Evolutionary conservation across 495 filamentous ascomycete genomes (phyloP).

Genomic region (Melanomma pulvis-pyrius): DNA sequence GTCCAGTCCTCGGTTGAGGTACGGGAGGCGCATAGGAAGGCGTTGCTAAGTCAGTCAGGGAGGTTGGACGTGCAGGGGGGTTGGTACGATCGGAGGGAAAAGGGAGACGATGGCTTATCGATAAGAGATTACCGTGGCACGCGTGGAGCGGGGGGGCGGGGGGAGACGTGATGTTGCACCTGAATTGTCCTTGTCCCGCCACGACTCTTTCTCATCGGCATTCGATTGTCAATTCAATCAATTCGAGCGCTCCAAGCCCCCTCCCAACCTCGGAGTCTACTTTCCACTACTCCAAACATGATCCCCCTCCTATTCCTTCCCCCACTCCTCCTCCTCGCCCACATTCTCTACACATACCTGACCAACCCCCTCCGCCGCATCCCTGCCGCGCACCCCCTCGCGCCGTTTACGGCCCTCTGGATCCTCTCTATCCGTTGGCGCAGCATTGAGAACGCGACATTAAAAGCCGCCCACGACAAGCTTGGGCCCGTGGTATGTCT

Average conservation of each 20-base stretch:
- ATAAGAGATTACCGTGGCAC: neutral
- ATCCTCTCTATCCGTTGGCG: conserved; percentile 32
- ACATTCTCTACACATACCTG: conserved; percentile 16
- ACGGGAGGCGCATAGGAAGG: no score
- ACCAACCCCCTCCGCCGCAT: conserved; percentile 23
- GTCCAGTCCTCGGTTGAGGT: no score
- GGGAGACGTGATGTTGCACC: no score
- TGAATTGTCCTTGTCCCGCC: no score
- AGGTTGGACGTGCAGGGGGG: no score
- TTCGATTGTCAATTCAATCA: neutral
- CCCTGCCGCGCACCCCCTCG: conserved; percentile 33
- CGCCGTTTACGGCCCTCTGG: conserved; percentile 33
- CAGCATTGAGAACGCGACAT: conserved; percentile 28
- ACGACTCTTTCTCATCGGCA: no score
- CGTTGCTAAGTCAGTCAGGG: no score
- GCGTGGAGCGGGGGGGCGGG: no score
- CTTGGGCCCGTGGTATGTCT: conserved; percentile 37
- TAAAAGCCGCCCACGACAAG: conserved; percentile 33
- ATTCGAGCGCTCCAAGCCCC: neutral
- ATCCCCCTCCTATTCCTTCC: conserved; percentile 3
- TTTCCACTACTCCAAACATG: neutral
- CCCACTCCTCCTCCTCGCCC: conserved; percentile 1
- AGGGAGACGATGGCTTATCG: neutral
- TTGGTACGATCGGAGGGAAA: no score
- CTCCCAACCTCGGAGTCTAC: no score